A percentile compares a stretch with the other conserved stretches of the same genome.
Conservation (phyloP, 805 yeast species). For the Candida xiaguanensis region DNA sequence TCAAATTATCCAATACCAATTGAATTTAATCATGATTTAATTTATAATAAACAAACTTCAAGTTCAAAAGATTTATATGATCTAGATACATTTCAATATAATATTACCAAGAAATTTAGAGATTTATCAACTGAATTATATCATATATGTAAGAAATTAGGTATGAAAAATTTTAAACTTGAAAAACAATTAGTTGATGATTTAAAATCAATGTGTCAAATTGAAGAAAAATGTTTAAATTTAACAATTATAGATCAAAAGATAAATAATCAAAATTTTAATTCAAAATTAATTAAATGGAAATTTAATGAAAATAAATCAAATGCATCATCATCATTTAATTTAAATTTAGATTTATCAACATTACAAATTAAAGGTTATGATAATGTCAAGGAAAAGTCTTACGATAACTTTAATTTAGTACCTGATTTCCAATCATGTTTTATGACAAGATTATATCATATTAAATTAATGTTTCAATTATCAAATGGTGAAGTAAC, state of each 20-base stretch:
- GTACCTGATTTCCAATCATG: constrained; percentile 40
- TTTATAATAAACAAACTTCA: constrained; percentile 18
- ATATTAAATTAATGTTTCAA: constrained; percentile 19
- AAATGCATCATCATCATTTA: constrained; percentile 12
- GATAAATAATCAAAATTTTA: constrained; percentile 8
- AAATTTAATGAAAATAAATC: not conserved
- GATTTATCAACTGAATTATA: constrained; percentile 17
- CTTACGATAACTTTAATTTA: constrained; percentile 24
- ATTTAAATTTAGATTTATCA: constrained; percentile 15
- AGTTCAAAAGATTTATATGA: constrained; percentile 10
- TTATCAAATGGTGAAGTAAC: constrained; percentile 19
- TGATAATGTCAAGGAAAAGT: constrained; percentile 9
- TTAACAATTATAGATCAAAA: constrained; percentile 18
- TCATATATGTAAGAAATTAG: constrained; percentile 17
- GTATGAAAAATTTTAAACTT: constrained; percentile 21
- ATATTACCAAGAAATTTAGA: constrained; percentile 21
- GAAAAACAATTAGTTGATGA: constrained; percentile 29
- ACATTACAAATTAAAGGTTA: constrained; percentile 11
- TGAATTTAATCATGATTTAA: constrained; percentile 33
- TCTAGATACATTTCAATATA: constrained; percentile 22
- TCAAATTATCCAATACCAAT: constrained; percentile 33
- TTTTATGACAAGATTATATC: constrained; percentile 28
- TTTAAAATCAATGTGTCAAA: constrained; percentile 23
- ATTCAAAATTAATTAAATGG: constrained; percentile 7
- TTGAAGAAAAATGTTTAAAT: constrained; percentile 23